Evolutionary conservation across 129 eudicot genomes (phyloP).

Genomic region (Lactuca sativa): DNA sequence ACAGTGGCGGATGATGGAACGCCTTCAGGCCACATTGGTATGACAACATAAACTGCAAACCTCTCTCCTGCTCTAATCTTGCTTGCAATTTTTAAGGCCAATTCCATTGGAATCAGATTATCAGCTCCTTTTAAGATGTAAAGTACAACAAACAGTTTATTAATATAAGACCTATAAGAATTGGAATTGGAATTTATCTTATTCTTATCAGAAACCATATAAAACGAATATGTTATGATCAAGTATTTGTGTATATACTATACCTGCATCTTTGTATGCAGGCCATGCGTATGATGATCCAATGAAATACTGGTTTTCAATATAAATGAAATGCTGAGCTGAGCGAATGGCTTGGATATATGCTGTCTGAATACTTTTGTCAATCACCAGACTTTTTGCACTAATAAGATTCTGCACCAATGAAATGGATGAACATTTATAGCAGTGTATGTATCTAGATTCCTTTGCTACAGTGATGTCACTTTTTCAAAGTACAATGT

Average conservation of each 20-base stretch:
- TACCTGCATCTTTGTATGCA: constrained; percentile 85
- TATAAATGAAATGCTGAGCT: constrained; percentile 87
- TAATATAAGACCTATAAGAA: background rate
- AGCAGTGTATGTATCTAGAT: no score
- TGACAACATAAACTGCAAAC: constrained; percentile 81
- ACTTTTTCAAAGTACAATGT: no score
- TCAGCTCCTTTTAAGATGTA: constrained; percentile 53
- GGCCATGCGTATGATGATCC: constrained; percentile 99
- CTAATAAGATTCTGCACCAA: constrained; percentile 78
- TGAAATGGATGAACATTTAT: background rate
- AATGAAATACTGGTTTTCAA: constrained; percentile 91
- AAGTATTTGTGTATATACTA: no score
- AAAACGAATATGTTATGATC: no score
- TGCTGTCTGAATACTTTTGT: constrained; percentile 92
- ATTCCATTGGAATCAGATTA: constrained; percentile 94
- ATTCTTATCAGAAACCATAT: no score
- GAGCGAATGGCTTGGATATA: constrained; percentile 96
- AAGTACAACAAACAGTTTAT: background rate
- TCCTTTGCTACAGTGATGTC: no score
- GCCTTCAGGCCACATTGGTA: constrained; percentile 99
- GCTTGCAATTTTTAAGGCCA: constrained; percentile 79
- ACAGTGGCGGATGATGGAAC: constrained; percentile 65
- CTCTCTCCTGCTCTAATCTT: constrained; percentile 88
- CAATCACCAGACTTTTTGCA: constrained; percentile 73
- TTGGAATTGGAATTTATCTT: background rate